Evolutionary conservation across 108 stramenopile species (phyloP), one percentile per base, ranked within the genome.

Genomic region (Schizochytrium sp.): DNA sequence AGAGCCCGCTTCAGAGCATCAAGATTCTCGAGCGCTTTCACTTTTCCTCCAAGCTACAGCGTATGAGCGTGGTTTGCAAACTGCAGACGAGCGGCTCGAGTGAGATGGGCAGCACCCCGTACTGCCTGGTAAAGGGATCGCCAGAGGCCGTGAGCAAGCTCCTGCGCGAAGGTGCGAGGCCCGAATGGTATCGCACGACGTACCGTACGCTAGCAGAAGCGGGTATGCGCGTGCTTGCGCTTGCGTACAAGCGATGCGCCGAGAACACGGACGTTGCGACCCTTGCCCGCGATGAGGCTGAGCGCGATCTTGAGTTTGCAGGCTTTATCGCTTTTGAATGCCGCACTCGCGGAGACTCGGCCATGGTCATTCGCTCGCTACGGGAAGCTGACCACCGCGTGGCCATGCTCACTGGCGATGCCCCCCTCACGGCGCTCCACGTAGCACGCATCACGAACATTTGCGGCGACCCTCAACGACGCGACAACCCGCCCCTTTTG

Each of bases 351-450:
- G 72, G 92, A 6, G 97, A 98, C 92, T 95, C 98, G 5, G 93
- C 91, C 57, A 60, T 93, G n/a, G 96, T 98, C 6, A 92, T 99
- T 45, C 83, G 94, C 60, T 96, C 97, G 87, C 90, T 99, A 28
- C 88, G 90, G 29, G 91, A 87, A 72, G 94, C 95, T 44, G 91
- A 93, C 25, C 96, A 98, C 83, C 59, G 89, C 19, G 91, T 92
- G 28, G 94, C 95, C 41, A 98, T 99, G 98, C 97, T 99, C 72
- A 99, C 99, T 14, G 99, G 99, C 87, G 99, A 99, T 91, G 95
- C 95, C 23, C 91, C 96, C 6, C 91, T 97, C 72, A 99, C 99
- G 57, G 99, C 98, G 0, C 45, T 87, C 94, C 93, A 19, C 94
- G 97, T 71, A 96, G 98, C 57, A 97, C 97, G 47, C 89, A 88